phyloP scores from a whole-genome alignment of 2,329 filamentous ascomycete genomes.

The Colletotrichum tofieldiae region DNA sequence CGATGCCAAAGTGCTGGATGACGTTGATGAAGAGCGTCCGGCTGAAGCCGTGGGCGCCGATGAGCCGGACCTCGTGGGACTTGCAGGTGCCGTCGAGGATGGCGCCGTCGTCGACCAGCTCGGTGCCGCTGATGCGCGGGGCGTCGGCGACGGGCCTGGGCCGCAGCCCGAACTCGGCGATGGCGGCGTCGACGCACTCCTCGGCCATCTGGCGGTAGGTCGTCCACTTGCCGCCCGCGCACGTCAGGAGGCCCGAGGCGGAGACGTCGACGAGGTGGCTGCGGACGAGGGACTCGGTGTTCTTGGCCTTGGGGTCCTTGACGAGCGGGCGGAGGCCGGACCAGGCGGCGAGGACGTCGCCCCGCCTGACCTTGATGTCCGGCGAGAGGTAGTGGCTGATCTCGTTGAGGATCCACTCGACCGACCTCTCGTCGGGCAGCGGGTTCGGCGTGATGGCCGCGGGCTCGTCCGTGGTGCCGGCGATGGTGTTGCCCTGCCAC shows the following conservation, averaged over 20 bases:
- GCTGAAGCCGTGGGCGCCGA: constrained; percentile 85
- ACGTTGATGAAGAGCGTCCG: constrained; percentile 95
- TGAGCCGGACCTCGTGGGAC: constrained; percentile 68
- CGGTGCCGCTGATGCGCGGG: no score
- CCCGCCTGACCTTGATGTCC: constrained; percentile 87
- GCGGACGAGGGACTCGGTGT: constrained; percentile 89
- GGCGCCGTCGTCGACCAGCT: no score
- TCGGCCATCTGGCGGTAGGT: no score
- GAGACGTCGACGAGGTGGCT: constrained; percentile 59
- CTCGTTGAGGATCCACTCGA: constrained; percentile 89
- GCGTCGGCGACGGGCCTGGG: no score
- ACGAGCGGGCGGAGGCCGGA: constrained; percentile 90
- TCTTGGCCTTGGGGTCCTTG: constrained; percentile 87
- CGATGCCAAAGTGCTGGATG: constrained; percentile 92
- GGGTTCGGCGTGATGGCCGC: constrained; percentile 82
- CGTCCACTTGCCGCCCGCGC: no score
- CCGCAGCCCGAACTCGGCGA: no score
- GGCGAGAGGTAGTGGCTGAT: constrained; percentile 86
- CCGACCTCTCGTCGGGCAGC: constrained; percentile 85
- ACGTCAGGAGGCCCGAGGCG: no score
- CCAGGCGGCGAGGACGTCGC: constrained; percentile 92
- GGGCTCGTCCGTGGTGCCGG: constrained; percentile 87
- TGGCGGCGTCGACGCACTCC: no score
- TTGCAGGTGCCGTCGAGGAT: no score
- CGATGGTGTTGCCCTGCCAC: constrained; percentile 94